These are phyloP conservation scores for Paraconiothyrium sp. DNA, from an alignment of 2,329 filamentous ascomycete species.

Conservation along the genomic window DNA sequence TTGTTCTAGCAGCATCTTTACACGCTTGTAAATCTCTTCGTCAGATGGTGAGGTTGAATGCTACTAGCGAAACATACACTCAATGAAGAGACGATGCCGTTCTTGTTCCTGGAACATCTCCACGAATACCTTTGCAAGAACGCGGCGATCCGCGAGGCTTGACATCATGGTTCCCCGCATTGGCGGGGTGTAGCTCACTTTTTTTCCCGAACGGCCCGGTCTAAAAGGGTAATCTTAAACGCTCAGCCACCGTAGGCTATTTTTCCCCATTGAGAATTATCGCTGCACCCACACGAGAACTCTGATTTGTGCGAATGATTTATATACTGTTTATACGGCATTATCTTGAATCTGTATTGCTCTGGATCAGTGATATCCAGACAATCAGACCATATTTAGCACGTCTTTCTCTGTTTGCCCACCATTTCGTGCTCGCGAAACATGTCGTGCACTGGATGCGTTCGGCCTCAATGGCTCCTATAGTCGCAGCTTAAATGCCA, in stretches of 20 bases:
- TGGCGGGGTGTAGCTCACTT: background rate
- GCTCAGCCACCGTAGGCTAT: constrained; percentile 5
- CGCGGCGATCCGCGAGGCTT: background rate
- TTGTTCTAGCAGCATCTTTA: background rate
- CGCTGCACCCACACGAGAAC: background rate
- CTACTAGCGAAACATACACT: background rate
- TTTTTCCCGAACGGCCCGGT: background rate
- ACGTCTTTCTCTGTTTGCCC: too few species aligned
- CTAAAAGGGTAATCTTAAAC: constrained; percentile 2
- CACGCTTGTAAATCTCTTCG: background rate
- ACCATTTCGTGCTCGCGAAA: too few species aligned
- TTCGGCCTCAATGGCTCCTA: too few species aligned
- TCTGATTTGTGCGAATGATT: background rate
- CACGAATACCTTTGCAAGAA: background rate
- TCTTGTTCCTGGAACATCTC: background rate
- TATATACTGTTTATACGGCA: background rate
- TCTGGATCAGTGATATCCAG: background rate
- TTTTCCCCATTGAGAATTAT: background rate
- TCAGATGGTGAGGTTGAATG: too few species aligned
- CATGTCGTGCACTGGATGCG: too few species aligned
- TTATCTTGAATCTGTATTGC: background rate
- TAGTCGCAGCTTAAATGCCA: too few species aligned
- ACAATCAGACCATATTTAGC: too few species aligned
- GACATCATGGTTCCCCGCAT: background rate
- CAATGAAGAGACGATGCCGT: too few species aligned